Evolutionary conservation across 805 yeast genomes (phyloP), one percentile per base, ranked within the genome.

Genomic region (Candida maltosa): DNA sequence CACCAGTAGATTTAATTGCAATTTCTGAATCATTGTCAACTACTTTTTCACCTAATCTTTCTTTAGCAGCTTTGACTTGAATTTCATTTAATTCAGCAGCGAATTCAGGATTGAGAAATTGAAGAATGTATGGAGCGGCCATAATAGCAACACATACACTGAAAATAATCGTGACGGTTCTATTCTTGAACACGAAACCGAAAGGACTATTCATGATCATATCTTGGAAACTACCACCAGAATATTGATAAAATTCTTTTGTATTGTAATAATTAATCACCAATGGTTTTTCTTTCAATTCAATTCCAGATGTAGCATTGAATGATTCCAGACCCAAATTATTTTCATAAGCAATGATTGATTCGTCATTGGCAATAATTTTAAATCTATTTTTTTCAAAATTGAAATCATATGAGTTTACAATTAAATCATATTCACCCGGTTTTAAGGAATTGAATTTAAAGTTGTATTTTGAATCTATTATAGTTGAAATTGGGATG

Each of bases 161-260:
- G 35, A 67, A 65, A 27, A 65, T 39, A 9, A 59, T 44, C 6
- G 71, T 61, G 46, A 61, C 65, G n/a, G 50, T 26, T 20, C 40
- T 50, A 46, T 57, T 68, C 32, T 48, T 52, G 46, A 68, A 66
- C 10, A 68, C 61, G 39, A 58, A 53, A 6, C 73, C 73, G 25
- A 68, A 50, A 4, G 73, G 73, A 46, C 70, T 58, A 38, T 50
- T 52, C 57, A 60, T 41, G 7, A 67, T 26, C 59, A 66, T 51
- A 27, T 55, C 64, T 2, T 39, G 27, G 15, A 67, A 30, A 11
- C 60, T 53, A 11, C 62, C 56, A 36, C 40, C 54, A 4, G 61
- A 43, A 15, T 36, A 39, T 40, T 64, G 67, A 41, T 67, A 67
- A 44, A 56, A 67, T 38, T 57, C 53, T 33, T 62, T 60, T 21